phyloP scores from a whole-genome alignment of 225 moss, liverwort and hornwort genomes.

The Sphagnum contortum region DNA sequence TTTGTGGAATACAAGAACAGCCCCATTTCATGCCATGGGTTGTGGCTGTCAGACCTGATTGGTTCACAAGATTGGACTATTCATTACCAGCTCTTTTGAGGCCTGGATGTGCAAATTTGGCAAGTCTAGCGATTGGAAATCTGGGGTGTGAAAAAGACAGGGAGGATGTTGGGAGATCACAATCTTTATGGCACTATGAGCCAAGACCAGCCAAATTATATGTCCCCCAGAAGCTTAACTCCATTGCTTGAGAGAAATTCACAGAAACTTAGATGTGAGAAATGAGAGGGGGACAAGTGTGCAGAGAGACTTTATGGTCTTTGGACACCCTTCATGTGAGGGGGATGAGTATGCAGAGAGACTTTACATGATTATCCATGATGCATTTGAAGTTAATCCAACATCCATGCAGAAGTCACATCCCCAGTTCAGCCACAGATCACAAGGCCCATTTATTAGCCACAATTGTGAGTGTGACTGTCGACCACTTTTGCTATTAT shows the following conservation, averaged over 20 bases:
- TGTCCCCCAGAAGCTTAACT: conserved; percentile 11
- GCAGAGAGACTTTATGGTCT: conserved; percentile 14
- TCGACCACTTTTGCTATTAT: too few species aligned
- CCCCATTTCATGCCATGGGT: conserved; percentile 15
- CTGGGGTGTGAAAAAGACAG: conserved; percentile 20
- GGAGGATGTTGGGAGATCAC: conserved; percentile 1
- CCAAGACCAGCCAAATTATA: conserved; percentile 28
- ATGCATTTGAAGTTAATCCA: conserved; percentile 18
- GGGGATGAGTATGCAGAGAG: conserved; percentile 90
- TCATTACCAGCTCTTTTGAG: conserved; percentile 53
- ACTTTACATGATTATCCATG: conserved; percentile 41
- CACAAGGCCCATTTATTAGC: conserved; percentile 53
- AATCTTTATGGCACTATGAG: conserved; percentile 13
- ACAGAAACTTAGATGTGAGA: conserved; percentile 22
- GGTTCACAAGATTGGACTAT: conserved; percentile 58
- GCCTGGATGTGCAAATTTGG: conserved; percentile 55
- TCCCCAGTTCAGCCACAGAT: conserved; percentile 24
- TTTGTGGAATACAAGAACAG: conserved; percentile 15
- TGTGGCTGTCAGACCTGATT: conserved; percentile 33
- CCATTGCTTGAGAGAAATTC: conserved; percentile 17
- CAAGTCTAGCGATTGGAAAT: conserved; percentile 20
- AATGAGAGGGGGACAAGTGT: too few species aligned
- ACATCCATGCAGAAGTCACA: conserved; percentile 24
- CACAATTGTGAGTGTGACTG: conserved; percentile 48
- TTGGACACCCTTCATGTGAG: conserved; percentile 92